phyloP scores from a whole-genome alignment of 768 basidiomycete genomes.

The Leccinellum rugosiceps region DNA sequence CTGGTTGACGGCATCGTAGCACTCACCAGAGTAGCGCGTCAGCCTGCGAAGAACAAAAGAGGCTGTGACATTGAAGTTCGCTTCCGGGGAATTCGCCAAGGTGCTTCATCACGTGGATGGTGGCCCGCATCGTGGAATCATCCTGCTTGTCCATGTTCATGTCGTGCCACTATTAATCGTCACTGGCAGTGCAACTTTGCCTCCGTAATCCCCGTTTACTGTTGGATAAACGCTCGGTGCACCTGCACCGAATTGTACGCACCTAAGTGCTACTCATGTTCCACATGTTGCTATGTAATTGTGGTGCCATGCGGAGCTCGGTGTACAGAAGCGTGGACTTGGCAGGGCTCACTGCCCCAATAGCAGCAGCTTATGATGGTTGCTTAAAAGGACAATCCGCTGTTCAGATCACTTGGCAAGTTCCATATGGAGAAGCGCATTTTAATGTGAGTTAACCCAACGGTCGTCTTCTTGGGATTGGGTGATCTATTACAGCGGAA shows the following conservation, averaged over 20 bases:
- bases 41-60: background rate
- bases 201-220: background rate
- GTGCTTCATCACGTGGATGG: background rate
- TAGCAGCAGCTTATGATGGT: background rate
- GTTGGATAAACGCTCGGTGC: background rate
- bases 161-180: background rate
- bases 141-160: background rate
- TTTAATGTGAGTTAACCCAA: background rate
- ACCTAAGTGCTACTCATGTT: background rate
- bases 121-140: conserved; percentile 1
- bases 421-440: background rate
- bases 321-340: background rate
- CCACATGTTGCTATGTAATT: background rate
- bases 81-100: background rate
- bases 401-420: background rate
- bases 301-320: background rate
- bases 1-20: background rate
- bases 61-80: background rate
- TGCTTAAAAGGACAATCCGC: background rate
- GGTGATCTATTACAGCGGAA: background rate
- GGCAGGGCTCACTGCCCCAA: background rate
- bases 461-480: background rate
- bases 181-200: background rate
- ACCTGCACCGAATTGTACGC: background rate
- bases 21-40: background rate